Base-by-base conservation (phyloP, 2,329 filamentous ascomycete genomes). In the Penicillium nordicum region DNA sequence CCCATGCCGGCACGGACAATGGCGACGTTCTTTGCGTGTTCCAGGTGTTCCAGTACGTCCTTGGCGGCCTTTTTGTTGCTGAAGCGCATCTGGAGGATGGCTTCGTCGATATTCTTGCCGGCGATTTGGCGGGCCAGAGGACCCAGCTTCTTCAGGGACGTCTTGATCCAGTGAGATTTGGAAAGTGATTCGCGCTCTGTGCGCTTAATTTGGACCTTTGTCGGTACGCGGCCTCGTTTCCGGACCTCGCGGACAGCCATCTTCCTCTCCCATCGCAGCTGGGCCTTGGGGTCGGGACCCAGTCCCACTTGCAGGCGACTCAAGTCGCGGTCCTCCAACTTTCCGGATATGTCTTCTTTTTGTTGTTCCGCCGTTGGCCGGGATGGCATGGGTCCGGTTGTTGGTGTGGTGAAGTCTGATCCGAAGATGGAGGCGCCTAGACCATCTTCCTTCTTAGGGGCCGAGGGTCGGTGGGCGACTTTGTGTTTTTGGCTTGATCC, bases 71-170 rank as follows among this genome's bases (percentile, higher is more conserved):
- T 93, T 84, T 99, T 99, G 80, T 91, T 90, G 74, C 88, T 93
- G 79, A 93, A 97, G 54, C 88, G 85, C 90, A 99, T 96, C 80
- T 99, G 94, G 53, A 89, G 78, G 63, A 97, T 90, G 14, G 94
- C 94, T 36, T 99, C 92, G 56, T 95, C 91, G 59, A 99, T 81
- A n/a, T 88, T 87, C 83, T 97, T 97, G 63, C 94, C 94, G 2
- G 86, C 83, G 69, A 99, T 94, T 78, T 97, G 94, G 53, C 88
- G 85, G 25, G 93, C 87, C 48, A 99, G 78, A 67, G 89, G 88
- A 50, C 88, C 87, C 53, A 99, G 82, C 79, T 99, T 99, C 85
- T 99, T 99, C 62, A 90, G 80, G 47, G 87, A 91, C 2, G 94
- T 97, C 67, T 92, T 87, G 71, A 97, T 83, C 64, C 84, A 83